These are phyloP conservation scores for Phytophthora pluvialis DNA, from an alignment of 352 stramenopile species.

Conservation along the genomic window DNA sequence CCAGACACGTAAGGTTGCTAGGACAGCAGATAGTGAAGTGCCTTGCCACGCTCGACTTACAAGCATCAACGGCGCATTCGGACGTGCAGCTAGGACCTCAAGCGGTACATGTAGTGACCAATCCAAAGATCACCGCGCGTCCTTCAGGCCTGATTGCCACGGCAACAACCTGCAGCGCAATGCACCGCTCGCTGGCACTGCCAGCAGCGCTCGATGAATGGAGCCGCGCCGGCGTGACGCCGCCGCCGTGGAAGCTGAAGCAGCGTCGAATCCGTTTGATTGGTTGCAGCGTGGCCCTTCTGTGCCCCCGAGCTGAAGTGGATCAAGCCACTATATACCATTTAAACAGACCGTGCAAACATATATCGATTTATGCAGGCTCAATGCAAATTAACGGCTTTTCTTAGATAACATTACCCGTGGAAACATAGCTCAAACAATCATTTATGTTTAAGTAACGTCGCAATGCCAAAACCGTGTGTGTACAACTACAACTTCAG, in stretches of 20 bases:
- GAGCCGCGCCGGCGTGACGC: neutral
- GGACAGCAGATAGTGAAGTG: too few relatives aligned
- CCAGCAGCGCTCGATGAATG: neutral
- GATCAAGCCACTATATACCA: neutral
- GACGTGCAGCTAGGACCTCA: too few relatives aligned
- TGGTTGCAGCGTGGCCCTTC: constrained; percentile 31
- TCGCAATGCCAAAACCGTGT: neutral
- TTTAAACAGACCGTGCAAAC: neutral
- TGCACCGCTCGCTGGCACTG: neutral
- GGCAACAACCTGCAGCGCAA: constrained; percentile 2
- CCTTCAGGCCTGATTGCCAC: constrained; percentile 6
- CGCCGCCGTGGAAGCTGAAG: constrained; percentile 24
- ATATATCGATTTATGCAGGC: neutral
- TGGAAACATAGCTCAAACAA: too few relatives aligned
- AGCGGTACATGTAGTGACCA: too few relatives aligned
- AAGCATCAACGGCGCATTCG: too few relatives aligned
- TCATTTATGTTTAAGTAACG: too few relatives aligned
- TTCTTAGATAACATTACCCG: too few relatives aligned
- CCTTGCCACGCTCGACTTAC: too few relatives aligned
- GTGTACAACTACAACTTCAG: constrained; percentile 9
- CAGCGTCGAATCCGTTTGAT: constrained; percentile 35
- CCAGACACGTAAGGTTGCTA: too few relatives aligned
- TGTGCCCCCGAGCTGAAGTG: neutral
- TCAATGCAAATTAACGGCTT: too few relatives aligned
- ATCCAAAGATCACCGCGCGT: neutral